Evolutionary conservation across 2,329 filamentous ascomycete genomes (phyloP).

Genomic region (Microsporum ferrugineum): DNA sequence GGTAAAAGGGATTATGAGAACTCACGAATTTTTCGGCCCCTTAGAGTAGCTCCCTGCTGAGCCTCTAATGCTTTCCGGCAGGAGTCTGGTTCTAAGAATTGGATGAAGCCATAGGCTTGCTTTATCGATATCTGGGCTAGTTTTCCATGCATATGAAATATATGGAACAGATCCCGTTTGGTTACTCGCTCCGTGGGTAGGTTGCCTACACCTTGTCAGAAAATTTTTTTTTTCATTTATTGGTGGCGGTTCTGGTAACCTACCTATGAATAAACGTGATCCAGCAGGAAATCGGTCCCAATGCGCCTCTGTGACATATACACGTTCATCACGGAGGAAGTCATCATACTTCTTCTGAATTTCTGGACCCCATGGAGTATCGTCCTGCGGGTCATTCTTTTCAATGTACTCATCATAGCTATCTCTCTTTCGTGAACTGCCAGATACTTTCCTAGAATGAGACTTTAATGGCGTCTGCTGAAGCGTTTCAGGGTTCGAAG

Average conservation of each 20-base stretch:
- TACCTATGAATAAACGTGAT: constrained; percentile 40
- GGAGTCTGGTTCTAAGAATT: constrained; percentile 68
- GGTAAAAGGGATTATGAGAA: constrained; percentile 18
- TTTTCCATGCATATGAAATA: constrained; percentile 74
- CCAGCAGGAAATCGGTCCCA: constrained; percentile 42
- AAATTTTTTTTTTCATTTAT: background rate
- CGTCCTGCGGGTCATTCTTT: constrained; percentile 23
- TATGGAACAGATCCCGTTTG: constrained; percentile 84
- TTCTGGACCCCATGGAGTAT: constrained; percentile 39
- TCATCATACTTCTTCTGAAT: constrained; percentile 41
- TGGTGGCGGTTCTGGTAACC: constrained; percentile 15
- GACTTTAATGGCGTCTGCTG: background rate
- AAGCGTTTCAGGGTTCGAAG: background rate
- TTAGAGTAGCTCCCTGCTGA: constrained; percentile 69
- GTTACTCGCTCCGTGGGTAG: constrained; percentile 85
- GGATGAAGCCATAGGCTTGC: constrained; percentile 92
- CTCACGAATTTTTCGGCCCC: constrained; percentile 90
- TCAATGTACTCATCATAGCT: constrained; percentile 3
- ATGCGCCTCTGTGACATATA: constrained; percentile 42
- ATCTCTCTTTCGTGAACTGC: background rate
- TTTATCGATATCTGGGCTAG: constrained; percentile 94
- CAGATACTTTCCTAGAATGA: background rate
- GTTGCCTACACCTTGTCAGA: constrained; percentile 50
- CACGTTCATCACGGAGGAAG: constrained; percentile 40
- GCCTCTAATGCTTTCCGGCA: constrained; percentile 63